Conservation (phyloP, 345 rosid genomes). For the Eucalyptus microcorys region DNA sequence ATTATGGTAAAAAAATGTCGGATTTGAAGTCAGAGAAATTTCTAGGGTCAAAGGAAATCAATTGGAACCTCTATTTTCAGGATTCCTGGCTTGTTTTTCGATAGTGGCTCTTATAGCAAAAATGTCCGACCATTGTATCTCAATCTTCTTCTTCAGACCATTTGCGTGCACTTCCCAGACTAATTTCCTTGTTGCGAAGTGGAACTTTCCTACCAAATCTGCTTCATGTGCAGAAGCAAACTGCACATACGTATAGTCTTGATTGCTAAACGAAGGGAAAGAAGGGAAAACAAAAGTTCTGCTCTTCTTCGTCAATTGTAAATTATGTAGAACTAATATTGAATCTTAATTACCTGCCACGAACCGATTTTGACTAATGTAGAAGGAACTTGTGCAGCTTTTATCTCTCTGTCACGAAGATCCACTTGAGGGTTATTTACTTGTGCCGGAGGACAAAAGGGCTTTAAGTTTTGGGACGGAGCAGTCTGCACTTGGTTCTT, state of each 20-base stretch:
- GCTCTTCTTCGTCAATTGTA: background rate
- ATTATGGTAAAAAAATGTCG: background rate
- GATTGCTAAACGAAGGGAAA: background rate
- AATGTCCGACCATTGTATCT: conserved; percentile 22
- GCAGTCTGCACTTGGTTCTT: background rate
- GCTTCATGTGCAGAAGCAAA: conserved; percentile 11
- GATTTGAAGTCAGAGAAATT: background rate
- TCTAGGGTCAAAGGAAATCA: background rate
- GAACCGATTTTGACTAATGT: conserved; percentile 16
- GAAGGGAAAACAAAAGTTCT: background rate
- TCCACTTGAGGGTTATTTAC: background rate
- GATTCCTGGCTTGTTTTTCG: conserved; percentile 2
- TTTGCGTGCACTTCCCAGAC: conserved; percentile 49
- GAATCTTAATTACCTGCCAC: conserved; percentile 25
- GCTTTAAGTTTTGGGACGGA: background rate
- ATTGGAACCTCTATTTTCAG: conserved; percentile 14
- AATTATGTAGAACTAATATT: background rate
- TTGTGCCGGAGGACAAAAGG: background rate
- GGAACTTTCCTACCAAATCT: conserved; percentile 47
- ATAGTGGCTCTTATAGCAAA: conserved; percentile 5
- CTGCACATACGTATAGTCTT: background rate
- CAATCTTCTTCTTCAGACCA: conserved; percentile 21
- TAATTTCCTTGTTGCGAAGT: conserved; percentile 40
- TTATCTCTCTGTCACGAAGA: background rate
- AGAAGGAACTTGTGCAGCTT: background rate